phyloP scores from a whole-genome alignment of 164 flowering plant genomes.

The Chimonanthus praecox region DNA sequence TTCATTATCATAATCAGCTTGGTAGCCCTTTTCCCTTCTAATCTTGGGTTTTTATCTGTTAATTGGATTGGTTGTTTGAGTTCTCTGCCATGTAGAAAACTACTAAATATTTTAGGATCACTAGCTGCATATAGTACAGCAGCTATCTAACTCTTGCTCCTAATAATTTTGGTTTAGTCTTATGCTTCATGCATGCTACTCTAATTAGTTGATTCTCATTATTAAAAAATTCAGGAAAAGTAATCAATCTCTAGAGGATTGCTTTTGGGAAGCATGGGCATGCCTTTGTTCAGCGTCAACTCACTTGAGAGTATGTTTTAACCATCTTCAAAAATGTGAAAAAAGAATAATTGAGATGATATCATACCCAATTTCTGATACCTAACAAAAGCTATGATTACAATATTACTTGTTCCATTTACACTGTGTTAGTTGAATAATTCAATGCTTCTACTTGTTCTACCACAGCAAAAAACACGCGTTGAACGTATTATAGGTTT shows the following conservation, averaged over 20 bases:
- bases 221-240: constrained; percentile 38
- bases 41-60: background rate
- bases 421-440: background rate
- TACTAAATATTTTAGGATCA: background rate
- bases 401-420: background rate
- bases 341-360: background rate
- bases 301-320: constrained; percentile 62
- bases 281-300: constrained; percentile 95
- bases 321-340: background rate
- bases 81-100: background rate
- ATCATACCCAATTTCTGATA: background rate
- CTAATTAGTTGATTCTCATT: constrained; percentile 10
- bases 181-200: constrained; percentile 3
- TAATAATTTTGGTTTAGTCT: background rate
- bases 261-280: constrained; percentile 99
- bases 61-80: background rate
- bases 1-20: too few species aligned
- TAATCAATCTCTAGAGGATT: constrained; percentile 76
- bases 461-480: constrained; percentile 81
- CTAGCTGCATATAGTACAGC: background rate
- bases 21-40: background rate
- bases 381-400: background rate
- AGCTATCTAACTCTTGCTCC: background rate
- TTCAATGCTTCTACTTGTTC: constrained; percentile 10
- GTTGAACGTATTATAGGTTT: constrained; percentile 87